Base-by-base conservation (phyloP, 2,329 filamentous ascomycete genomes). In the Paecilomyces formosus region DNA sequence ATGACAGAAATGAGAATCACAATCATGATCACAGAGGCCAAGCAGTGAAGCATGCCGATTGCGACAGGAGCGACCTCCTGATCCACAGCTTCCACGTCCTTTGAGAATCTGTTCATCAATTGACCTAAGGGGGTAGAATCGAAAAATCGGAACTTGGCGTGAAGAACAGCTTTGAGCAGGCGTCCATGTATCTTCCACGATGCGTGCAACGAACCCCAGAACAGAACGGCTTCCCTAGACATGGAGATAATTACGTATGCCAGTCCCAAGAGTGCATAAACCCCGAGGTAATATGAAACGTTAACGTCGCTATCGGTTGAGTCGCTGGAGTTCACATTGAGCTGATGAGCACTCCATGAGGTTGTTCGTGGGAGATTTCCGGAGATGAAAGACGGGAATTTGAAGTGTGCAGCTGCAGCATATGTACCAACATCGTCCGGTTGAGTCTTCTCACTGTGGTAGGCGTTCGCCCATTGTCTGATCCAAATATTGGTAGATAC, bases 91-190 rank as follows among this genome's bases (percentile, higher is more conserved):
- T 99, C 92, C 13, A 99, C 84, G 72, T 99, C 94, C 75, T 97
- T 97, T 72, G 93, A 97, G 77, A 99, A 99, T 21, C 94, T 86
- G 75, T 99, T 99, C 88, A 97, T 97, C 68, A 99, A 82, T 74
- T 97, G 93, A 12, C 94, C 94, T 0, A 97, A 83, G 2, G 94
- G 94, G 0, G 94, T 99, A 1, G 93, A 89, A 69, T 99, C 94
- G 69, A 99, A 99, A 78, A 99, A 99, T 70, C 90, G 92, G 81
- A 99, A 97, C 71, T 92, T 93, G 30, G 94, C 94, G 64, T 92
- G 86, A 13, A 90, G 88, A 24, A 99, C 86, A 1, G 88, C 82
- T 28, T 84, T 81, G 72, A 99, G 88, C 57, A 99, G 80, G 35
- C 84, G 80, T 64, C 87, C 82, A 72, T 99, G 94, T 21, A 99